These are phyloP conservation scores for Calycina marina DNA, from an alignment of 2,329 filamentous ascomycete species.

Conservation along the genomic window DNA sequence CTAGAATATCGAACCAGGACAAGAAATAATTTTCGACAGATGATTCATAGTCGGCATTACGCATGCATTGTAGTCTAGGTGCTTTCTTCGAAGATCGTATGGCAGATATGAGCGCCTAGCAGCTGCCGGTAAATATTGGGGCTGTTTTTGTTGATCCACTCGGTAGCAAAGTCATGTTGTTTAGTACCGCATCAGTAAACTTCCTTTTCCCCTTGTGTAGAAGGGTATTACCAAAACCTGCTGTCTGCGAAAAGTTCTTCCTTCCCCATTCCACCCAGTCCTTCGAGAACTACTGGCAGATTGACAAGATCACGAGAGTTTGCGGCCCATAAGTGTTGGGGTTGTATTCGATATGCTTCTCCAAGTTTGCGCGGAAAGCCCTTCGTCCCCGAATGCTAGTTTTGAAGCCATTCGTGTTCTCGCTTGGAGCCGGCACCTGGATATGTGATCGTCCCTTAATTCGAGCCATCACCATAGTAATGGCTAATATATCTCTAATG, in stretches of 20 bases:
- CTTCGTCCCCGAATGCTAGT: slow-evolving; percentile 8
- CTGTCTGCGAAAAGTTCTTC: slow-evolving; percentile 4
- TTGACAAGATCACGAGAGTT: background rate
- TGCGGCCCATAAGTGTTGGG: slow-evolving; percentile 2
- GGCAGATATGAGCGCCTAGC: slow-evolving; percentile 9
- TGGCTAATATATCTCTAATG: slow-evolving; percentile 12
- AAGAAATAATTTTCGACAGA: slow-evolving; percentile 10
- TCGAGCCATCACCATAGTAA: slow-evolving; percentile 6
- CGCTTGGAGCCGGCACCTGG: slow-evolving; percentile 15
- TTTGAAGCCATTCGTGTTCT: slow-evolving; percentile 13
- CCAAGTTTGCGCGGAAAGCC: slow-evolving; percentile 9
- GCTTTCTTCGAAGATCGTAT: slow-evolving; percentile 5
- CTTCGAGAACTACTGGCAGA: background rate
- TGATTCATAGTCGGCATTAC: slow-evolving; percentile 7
- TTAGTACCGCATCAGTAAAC: slow-evolving; percentile 1
- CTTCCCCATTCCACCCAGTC: slow-evolving; percentile 5
- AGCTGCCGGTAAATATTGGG: slow-evolving; percentile 5
- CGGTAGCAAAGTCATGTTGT: background rate
- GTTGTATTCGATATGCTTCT: slow-evolving; percentile 6
- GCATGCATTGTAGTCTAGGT: slow-evolving; percentile 5
- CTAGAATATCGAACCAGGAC: slow-evolving; percentile 6
- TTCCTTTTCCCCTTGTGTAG: background rate
- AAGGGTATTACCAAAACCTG: background rate
- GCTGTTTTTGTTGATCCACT: background rate
- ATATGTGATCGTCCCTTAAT: slow-evolving; percentile 8